phyloP scores from a whole-genome alignment of 371 early-diverging fungal genomes.

The Modicella reniformis region DNA sequence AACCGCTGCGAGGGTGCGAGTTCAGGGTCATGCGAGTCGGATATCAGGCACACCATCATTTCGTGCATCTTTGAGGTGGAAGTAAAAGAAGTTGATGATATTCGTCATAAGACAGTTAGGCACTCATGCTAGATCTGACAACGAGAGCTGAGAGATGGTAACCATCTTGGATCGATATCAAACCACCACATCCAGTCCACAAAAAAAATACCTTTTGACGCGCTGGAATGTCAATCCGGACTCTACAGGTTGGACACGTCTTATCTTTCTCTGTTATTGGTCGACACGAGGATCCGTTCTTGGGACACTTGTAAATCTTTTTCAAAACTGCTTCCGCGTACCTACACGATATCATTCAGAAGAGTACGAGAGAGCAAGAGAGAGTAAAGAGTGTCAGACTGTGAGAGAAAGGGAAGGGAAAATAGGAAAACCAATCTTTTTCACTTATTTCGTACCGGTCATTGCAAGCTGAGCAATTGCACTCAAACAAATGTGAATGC shows the following conservation, averaged over 20 bases:
- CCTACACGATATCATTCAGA: constrained; percentile 5
- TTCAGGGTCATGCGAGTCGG: constrained; percentile 29
- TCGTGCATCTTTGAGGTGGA: constrained; percentile 21
- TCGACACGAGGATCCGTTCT: constrained; percentile 30
- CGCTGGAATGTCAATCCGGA: constrained; percentile 14
- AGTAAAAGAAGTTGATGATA: neutral
- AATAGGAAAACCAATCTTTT: neutral
- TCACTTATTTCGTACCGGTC: constrained; percentile 29
- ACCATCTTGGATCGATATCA: too few relatives aligned
- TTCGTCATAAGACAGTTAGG: too few relatives aligned
- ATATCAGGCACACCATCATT: constrained; percentile 30
- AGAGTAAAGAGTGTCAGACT: neutral
- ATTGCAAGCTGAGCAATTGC: constrained; percentile 51
- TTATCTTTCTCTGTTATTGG: constrained; percentile 30
- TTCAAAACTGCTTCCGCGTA: constrained; percentile 37
- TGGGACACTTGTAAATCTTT: constrained; percentile 40
- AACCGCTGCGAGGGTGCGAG: constrained; percentile 11
- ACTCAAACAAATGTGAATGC: constrained; percentile 36
- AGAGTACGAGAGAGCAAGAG: neutral
- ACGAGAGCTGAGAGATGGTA: neutral
- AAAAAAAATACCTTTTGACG: constrained; percentile 22
- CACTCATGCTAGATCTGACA: neutral
- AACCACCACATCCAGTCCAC: neutral
- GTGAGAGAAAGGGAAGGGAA: neutral
- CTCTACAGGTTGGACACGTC: constrained; percentile 35